These are phyloP conservation scores for Pythium biforme DNA, from an alignment of 352 stramenopile species.

Conservation along the genomic window DNA sequence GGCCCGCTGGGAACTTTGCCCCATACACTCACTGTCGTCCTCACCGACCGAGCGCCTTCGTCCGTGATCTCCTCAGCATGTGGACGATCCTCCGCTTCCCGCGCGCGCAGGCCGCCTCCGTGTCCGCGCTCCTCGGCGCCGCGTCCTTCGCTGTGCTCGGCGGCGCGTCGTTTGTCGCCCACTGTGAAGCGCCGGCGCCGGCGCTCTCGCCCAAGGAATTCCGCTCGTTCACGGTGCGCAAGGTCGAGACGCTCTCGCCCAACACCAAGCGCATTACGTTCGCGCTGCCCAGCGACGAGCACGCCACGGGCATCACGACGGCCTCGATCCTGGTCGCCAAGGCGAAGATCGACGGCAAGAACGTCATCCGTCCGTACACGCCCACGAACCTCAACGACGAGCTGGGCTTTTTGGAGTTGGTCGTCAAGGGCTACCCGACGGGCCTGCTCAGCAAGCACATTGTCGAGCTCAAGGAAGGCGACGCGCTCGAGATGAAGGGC, in stretches of 20 bases:
- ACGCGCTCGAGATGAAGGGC: slow-evolving; percentile 84
- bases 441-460: slow-evolving; percentile 87
- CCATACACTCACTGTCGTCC: too few relatives aligned
- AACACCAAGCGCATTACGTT: slow-evolving; percentile 64
- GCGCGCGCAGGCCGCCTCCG: slow-evolving; percentile 9
- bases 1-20: slow-evolving; percentile 3
- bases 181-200: slow-evolving; percentile 35
- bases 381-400: slow-evolving; percentile 71
- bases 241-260: slow-evolving; percentile 58
- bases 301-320: slow-evolving; percentile 54
- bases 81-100: slow-evolving; percentile 29
- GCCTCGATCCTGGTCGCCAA: slow-evolving; percentile 61
- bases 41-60: neutral
- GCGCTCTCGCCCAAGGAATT: slow-evolving; percentile 62
- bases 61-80: slow-evolving; percentile 16
- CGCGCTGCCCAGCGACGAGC: slow-evolving; percentile 49
- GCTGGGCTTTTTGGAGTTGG: slow-evolving; percentile 72
- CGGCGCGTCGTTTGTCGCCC: slow-evolving; percentile 18
- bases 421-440: slow-evolving; percentile 85
- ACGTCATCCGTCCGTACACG: slow-evolving; percentile 82
- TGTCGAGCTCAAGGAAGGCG: slow-evolving; percentile 66
- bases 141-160: slow-evolving; percentile 18
- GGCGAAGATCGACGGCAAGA: slow-evolving; percentile 55
- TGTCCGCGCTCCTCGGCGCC: slow-evolving; percentile 7
- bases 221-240: slow-evolving; percentile 56